A percentile compares a stretch with the other conserved stretches of the same genome.
Conservation (phyloP, 345 rosid species). For the Trapa bicornis region DNA sequence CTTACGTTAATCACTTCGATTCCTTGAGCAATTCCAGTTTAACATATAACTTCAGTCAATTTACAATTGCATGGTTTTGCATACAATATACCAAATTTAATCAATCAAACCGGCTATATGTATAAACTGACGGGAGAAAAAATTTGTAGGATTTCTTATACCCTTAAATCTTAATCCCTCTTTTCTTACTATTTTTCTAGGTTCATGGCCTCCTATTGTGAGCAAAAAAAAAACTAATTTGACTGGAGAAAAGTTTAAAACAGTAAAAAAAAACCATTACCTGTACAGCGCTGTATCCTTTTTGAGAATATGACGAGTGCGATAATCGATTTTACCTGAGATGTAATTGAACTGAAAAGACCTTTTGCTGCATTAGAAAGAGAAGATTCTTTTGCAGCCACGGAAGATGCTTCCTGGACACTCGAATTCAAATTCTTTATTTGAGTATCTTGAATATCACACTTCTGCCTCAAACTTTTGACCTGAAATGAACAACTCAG, state of each 20-base stretch:
- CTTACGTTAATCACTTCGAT: too few species aligned
- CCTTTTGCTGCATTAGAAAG: slow-evolving; percentile 43
- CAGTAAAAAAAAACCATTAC: neutral
- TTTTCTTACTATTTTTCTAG: too few species aligned
- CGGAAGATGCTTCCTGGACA: slow-evolving; percentile 35
- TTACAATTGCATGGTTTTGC: neutral
- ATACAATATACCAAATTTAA: neutral
- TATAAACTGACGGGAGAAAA: too few species aligned
- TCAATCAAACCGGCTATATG: neutral
- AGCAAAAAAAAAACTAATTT: too few species aligned
- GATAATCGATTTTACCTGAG: slow-evolving; percentile 32
- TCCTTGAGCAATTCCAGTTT: too few species aligned
- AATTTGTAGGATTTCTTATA: too few species aligned
- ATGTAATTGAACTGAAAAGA: slow-evolving; percentile 37
- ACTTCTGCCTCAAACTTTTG: slow-evolving; percentile 46
- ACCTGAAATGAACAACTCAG: slow-evolving; percentile 25
- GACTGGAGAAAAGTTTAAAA: neutral
- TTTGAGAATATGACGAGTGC: neutral
- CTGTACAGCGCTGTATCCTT: neutral
- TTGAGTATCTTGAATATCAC: slow-evolving; percentile 53
- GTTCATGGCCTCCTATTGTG: too few species aligned
- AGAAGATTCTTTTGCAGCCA: slow-evolving; percentile 43
- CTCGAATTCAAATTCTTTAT: slow-evolving; percentile 34
- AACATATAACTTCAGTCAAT: too few species aligned
- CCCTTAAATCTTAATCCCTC: too few species aligned